phyloP scores from a whole-genome alignment of 495 filamentous ascomycete species.

The Halenospora varia region DNA sequence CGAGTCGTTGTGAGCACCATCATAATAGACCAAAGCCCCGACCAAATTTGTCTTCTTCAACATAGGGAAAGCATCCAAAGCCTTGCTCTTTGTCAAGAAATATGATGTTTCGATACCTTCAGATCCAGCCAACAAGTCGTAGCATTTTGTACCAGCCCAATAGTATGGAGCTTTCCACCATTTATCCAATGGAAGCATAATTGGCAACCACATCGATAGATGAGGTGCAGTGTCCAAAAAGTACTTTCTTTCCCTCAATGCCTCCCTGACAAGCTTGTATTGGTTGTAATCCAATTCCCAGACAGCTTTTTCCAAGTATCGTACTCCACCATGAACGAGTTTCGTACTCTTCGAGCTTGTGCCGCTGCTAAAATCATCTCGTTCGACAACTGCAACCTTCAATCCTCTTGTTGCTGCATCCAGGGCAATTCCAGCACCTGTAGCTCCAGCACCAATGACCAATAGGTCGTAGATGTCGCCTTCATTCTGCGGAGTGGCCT shows the following conservation, averaged over 20 bases:
- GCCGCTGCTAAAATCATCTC: conserved; percentile 90
- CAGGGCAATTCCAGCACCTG: conserved; percentile 86
- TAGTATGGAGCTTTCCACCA: conserved; percentile 99
- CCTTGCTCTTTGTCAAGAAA: conserved; percentile 91
- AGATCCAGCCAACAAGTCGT: conserved; percentile 89
- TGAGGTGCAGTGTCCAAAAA: conserved; percentile 96
- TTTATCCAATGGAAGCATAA: conserved; percentile 92
- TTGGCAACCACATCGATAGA: conserved; percentile 90
- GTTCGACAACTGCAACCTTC: conserved; percentile 90
- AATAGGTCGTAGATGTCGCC: conserved; percentile 75
- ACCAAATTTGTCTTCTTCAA: conserved; percentile 79
- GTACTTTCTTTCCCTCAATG: conserved; percentile 92
- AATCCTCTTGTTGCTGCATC: conserved; percentile 91
- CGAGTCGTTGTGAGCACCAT: conserved; percentile 97
- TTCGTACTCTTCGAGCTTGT: conserved; percentile 98
- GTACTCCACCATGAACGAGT: conserved; percentile 92
- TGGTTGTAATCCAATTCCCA: conserved; percentile 96
- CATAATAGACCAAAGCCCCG: conserved; percentile 95
- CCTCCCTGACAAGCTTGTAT: conserved; percentile 89
- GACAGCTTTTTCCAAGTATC: conserved; percentile 95
- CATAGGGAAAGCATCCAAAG: conserved; percentile 97
- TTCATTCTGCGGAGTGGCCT: conserved; percentile 27
- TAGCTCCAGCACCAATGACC: conserved; percentile 90
- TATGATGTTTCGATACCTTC: conserved; percentile 98
- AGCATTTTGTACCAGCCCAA: conserved; percentile 93